phyloP scores from a whole-genome alignment of 257 asterid species.

The Thymus mandschuricus region DNA sequence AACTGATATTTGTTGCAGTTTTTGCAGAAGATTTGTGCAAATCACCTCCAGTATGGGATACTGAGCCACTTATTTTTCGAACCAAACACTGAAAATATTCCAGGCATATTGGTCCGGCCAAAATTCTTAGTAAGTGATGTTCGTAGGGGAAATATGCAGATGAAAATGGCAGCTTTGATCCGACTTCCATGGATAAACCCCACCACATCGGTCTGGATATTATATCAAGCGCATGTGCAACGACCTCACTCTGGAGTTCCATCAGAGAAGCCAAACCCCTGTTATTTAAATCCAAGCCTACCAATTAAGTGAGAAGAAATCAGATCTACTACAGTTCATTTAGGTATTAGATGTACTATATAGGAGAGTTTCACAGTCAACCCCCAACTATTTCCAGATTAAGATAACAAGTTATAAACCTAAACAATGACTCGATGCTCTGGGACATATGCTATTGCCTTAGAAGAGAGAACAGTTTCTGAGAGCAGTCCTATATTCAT shows the following conservation, averaged over 20 bases:
- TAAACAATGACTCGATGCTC: not conserved
- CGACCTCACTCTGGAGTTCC: conserved; percentile 63
- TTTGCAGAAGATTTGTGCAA: conserved; percentile 40
- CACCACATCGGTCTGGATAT: conserved; percentile 78
- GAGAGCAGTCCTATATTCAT: not conserved
- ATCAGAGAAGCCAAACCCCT: conserved; percentile 82
- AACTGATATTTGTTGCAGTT: conserved; percentile 37
- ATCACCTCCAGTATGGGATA: conserved; percentile 38
- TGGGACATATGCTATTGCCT: not conserved
- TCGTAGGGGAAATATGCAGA: conserved; percentile 67
- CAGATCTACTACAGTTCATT: conserved; percentile 24
- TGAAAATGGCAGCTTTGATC: conserved; percentile 67
- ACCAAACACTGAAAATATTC: conserved; percentile 59
- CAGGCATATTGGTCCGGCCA: conserved; percentile 62
- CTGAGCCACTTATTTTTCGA: conserved; percentile 38
- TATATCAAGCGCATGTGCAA: conserved; percentile 58
- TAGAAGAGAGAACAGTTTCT: not conserved
- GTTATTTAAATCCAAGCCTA: conserved; percentile 52
- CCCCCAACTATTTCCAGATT: conserved; percentile 1
- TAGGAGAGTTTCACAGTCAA: conserved; percentile 14
- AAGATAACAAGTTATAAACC: not conserved
- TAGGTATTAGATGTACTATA: conserved; percentile 2
- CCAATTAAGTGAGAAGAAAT: conserved; percentile 41
- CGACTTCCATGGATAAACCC: conserved; percentile 74
- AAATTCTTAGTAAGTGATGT: conserved; percentile 47